Evolutionary conservation across 164 flowering plant genomes (phyloP).

Genomic region (Paratinospora sagittata): DNA sequence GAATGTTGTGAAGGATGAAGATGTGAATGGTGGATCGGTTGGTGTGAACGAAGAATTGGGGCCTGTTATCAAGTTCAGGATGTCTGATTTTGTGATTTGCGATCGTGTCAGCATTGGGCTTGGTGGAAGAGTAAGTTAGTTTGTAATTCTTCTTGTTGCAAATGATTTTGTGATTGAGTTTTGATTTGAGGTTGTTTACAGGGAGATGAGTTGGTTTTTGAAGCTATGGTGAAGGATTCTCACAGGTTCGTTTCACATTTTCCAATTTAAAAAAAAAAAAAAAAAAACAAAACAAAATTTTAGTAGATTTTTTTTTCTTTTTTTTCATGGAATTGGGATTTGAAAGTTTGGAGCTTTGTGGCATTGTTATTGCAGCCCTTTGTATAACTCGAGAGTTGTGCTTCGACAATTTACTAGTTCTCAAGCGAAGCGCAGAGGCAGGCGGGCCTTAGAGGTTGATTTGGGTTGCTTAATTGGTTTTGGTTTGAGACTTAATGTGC

Average conservation of each 20-base stretch:
- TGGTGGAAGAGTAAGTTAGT: slow-evolving; percentile 65
- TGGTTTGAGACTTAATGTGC: background rate
- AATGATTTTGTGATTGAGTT: slow-evolving; percentile 3
- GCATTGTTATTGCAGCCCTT: slow-evolving; percentile 43
- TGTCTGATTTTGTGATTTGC: slow-evolving; percentile 67
- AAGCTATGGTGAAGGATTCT: slow-evolving; percentile 67
- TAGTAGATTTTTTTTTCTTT: no score
- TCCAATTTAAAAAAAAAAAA: background rate
- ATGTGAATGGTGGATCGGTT: slow-evolving; percentile 16
- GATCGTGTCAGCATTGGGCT: slow-evolving; percentile 74
- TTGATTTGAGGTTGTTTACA: slow-evolving; percentile 25
- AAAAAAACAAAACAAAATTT: background rate
- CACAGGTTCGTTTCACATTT: slow-evolving; percentile 43
- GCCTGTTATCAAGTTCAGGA: slow-evolving; percentile 62
- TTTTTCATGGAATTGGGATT: background rate
- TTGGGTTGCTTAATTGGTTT: background rate
- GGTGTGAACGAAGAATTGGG: slow-evolving; percentile 46
- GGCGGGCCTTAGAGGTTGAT: slow-evolving; percentile 84
- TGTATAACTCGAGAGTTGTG: slow-evolving; percentile 67
- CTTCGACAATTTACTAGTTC: slow-evolving; percentile 63
- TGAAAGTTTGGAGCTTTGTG: background rate
- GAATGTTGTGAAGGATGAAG: slow-evolving; percentile 28
- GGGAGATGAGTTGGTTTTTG: slow-evolving; percentile 88
- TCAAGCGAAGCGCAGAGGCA: slow-evolving; percentile 92
- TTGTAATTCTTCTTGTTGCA: background rate